A percentile compares a stretch with the other conserved stretches of the same genome.
Evolutionary conservation across 441 rosid genomes (phyloP).

Genomic region (Cnidoscolus chayamansa): DNA sequence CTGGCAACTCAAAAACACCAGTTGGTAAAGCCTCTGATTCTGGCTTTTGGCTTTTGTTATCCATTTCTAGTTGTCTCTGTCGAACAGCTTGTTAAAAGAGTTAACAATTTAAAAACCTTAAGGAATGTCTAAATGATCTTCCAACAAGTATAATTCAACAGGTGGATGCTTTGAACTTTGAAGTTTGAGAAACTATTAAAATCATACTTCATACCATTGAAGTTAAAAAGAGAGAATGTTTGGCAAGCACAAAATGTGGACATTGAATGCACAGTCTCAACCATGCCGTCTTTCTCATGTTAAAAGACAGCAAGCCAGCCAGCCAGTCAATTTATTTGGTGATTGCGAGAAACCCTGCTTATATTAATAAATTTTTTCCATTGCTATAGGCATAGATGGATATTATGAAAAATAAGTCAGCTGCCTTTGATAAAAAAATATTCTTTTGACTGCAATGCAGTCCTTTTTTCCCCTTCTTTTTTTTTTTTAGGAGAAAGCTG

Average conservation of each 20-base stretch:
- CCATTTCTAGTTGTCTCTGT: no score
- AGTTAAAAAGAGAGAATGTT: neutral
- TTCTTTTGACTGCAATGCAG: neutral
- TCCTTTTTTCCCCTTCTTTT: neutral
- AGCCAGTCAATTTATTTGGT: neutral
- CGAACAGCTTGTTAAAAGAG: slow-evolving; percentile 5
- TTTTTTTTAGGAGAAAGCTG: no score
- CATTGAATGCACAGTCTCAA: neutral
- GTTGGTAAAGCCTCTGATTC: slow-evolving; percentile 31
- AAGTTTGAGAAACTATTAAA: neutral
- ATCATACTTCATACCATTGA: neutral
- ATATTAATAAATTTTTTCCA: neutral
- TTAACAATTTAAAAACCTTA: slow-evolving; percentile 7
- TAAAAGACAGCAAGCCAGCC: no score
- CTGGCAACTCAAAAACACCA: slow-evolving; percentile 50
- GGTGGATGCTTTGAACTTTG: no score
- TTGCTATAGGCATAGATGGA: no score
- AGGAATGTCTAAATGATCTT: neutral
- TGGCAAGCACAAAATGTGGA: neutral
- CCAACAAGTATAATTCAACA: neutral
- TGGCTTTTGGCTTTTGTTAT: slow-evolving; percentile 8
- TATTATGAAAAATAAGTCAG: neutral
- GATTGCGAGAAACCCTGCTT: neutral
- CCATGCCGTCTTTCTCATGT: neutral
- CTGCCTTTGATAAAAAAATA: neutral